Conservation (phyloP, 2,329 filamentous ascomycete genomes). For the Exophiala spinifera region DNA sequence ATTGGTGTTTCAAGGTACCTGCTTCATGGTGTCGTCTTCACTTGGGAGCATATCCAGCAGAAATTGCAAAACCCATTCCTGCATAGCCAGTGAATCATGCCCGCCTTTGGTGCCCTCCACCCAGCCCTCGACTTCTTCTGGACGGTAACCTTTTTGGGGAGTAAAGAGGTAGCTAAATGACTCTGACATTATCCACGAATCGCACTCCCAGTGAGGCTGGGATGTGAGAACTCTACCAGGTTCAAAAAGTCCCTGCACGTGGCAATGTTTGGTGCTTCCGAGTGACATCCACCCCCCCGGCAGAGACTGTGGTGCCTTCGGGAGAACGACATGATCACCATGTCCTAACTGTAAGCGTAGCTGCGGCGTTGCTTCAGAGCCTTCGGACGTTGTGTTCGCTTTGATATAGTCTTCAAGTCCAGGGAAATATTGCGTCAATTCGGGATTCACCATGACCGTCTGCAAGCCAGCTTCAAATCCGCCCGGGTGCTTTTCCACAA, state of each 20-base stretch:
- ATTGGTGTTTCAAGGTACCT: background rate
- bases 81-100: background rate
- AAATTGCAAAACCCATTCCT: constrained; percentile 2
- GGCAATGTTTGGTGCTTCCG: background rate
- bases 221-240: background rate
- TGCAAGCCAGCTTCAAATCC: constrained; percentile 1
- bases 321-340: background rate
- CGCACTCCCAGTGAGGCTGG: constrained; percentile 1
- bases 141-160: background rate
- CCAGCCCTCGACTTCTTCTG: background rate
- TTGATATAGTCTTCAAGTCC: background rate
- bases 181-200: constrained; percentile 2
- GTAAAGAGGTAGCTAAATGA: background rate
- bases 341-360: background rate
- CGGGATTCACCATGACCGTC: background rate
- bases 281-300: background rate
- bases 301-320: background rate
- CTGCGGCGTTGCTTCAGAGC: background rate
- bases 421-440: background rate
- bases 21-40: background rate
- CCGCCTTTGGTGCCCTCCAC: background rate
- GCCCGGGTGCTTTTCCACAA: constrained; percentile 1
- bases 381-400: background rate
- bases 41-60: background rate
- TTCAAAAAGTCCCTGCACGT: background rate